Evolutionary conservation across 2,329 filamentous ascomycete species (phyloP).

Genomic region (Monosporascus sp.): DNA sequence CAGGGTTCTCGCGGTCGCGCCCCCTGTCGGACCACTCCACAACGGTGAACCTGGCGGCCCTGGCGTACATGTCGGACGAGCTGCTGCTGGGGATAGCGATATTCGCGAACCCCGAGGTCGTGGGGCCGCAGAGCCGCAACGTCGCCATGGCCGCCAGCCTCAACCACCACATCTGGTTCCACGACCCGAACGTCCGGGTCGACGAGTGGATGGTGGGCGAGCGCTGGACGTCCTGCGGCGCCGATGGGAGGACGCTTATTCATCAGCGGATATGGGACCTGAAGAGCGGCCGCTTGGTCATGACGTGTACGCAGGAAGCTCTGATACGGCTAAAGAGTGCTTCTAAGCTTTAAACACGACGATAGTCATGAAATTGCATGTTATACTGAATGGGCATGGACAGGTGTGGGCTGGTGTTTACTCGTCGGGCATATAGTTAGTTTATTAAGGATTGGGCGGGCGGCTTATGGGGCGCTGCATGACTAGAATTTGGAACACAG

Average conservation of each 20-base stretch:
- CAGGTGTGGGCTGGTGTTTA: too few relatives aligned
- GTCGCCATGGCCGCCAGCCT: conserved; percentile 9
- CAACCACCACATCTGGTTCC: conserved; percentile 11
- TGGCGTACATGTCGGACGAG: conserved; percentile 12
- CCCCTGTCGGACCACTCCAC: not conserved
- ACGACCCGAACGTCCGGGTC: conserved; percentile 1
- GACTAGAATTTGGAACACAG: too few relatives aligned
- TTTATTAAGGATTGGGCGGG: too few relatives aligned
- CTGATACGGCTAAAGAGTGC: not conserved
- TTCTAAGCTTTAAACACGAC: not conserved
- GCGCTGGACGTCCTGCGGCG: conserved; percentile 10
- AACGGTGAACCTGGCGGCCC: conserved; percentile 4
- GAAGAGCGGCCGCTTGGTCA: not conserved
- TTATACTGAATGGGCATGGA: too few relatives aligned
- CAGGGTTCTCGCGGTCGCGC: not conserved
- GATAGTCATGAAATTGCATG: too few relatives aligned
- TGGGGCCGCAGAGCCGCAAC: conserved; percentile 4
- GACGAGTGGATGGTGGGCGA: conserved; percentile 9
- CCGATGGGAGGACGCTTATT: not conserved
- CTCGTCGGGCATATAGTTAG: too few relatives aligned
- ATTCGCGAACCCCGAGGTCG: not conserved
- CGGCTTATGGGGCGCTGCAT: too few relatives aligned
- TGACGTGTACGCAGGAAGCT: not conserved
- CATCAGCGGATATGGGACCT: not conserved
- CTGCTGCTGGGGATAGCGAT: conserved; percentile 5